phyloP scores from a whole-genome alignment of 2,329 filamentous ascomycete genomes.

The Colletotrichum sp. region DNA sequence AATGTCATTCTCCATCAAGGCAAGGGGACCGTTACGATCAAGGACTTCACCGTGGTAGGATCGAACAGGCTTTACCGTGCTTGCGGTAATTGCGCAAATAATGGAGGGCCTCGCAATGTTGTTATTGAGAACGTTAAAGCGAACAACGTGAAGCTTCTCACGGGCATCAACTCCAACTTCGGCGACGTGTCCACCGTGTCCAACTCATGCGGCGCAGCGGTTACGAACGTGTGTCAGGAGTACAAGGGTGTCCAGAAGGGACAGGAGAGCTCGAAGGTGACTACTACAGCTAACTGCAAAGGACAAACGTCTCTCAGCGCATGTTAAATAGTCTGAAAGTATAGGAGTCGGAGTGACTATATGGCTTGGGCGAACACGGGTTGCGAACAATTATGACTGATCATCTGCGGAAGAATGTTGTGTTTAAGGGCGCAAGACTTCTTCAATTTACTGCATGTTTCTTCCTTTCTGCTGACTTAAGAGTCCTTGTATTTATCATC shows the following conservation, averaged over 20 bases:
- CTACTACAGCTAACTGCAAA: slow-evolving; percentile 7
- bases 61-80: slow-evolving; percentile 47
- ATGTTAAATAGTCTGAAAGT: neutral
- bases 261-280: slow-evolving; percentile 7
- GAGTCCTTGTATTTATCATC: neutral
- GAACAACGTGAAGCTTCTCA: slow-evolving; percentile 30
- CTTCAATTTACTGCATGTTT: neutral
- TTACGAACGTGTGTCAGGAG: slow-evolving; percentile 16
- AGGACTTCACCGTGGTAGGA: slow-evolving; percentile 39
- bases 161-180: slow-evolving; percentile 44
- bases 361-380: neutral
- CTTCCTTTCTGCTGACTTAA: neutral
- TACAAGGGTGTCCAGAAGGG: slow-evolving; percentile 9
- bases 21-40: slow-evolving; percentile 28
- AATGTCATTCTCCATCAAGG: slow-evolving; percentile 37
- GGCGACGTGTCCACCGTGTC: slow-evolving; percentile 26
- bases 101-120: neutral
- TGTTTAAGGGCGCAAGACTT: neutral
- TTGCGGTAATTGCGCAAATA: slow-evolving; percentile 44
- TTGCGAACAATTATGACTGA: neutral
- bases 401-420: neutral
- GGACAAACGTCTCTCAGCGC: neutral
- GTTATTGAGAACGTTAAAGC: neutral
- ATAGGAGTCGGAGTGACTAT: neutral
- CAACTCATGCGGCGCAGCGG: slow-evolving; percentile 20